phyloP scores from a whole-genome alignment of 345 rosid genomes.

The Chamaenerion angustifolium region DNA sequence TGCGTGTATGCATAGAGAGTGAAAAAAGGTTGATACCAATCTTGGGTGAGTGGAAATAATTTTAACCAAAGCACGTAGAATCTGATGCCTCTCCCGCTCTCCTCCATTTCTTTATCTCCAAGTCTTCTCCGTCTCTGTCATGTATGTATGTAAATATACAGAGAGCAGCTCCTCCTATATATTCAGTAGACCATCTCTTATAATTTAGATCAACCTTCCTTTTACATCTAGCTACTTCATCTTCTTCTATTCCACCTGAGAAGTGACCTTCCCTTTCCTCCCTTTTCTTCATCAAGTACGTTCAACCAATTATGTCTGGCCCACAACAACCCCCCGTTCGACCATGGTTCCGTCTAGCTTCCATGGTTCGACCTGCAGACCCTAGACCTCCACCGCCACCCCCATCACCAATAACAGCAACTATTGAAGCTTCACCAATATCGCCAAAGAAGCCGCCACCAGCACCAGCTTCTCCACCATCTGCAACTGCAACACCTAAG shows the following conservation, averaged over 20 bases:
- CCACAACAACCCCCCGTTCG: conserved; percentile 25
- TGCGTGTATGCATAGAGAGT: too few relatives aligned
- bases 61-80: conserved; percentile 9
- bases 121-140: background rate
- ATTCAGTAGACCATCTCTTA: too few relatives aligned
- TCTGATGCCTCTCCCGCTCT: conserved; percentile 34
- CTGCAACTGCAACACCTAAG: conserved; percentile 6
- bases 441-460: conserved; percentile 12
- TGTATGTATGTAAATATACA: too few relatives aligned
- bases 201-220: too few relatives aligned
- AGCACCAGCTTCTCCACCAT: conserved; percentile 20
- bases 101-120: background rate
- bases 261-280: too few relatives aligned
- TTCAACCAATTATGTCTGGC: conserved; percentile 1
- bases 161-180: too few relatives aligned
- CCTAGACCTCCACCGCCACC: conserved; percentile 11
- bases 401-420: background rate
- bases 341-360: conserved; percentile 43
- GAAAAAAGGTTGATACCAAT: conserved; percentile 18
- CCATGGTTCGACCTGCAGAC: conserved; percentile 22
- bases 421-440: background rate
- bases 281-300: too few relatives aligned
- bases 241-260: too few relatives aligned
- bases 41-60: conserved; percentile 11
- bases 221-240: too few relatives aligned